Conservation (phyloP, 176 grass and related monocot genomes). For the Chloris gayana region DNA sequence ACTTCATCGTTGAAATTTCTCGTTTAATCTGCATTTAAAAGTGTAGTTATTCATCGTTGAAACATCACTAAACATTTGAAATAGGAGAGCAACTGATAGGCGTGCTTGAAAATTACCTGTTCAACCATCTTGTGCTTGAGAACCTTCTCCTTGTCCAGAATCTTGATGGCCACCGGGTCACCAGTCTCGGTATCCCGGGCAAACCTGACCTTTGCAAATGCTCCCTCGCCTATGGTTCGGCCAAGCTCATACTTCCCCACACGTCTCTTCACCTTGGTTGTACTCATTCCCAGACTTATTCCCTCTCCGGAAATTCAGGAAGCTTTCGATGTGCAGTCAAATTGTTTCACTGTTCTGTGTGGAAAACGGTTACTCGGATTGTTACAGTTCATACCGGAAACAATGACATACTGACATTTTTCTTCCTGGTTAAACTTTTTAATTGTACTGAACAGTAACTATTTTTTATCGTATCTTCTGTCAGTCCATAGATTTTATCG, state of each 20-base stretch:
- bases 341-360: slow-evolving; percentile 40
- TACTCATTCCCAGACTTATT: slow-evolving; percentile 57
- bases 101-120: slow-evolving; percentile 60
- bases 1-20: slow-evolving; percentile 95
- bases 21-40: slow-evolving; percentile 79
- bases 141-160: slow-evolving; percentile 93
- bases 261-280: slow-evolving; percentile 82
- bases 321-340: neutral
- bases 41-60: slow-evolving; percentile 36
- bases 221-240: slow-evolving; percentile 89
- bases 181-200: slow-evolving; percentile 65
- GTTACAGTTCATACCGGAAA: neutral
- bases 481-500: too few species aligned
- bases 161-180: slow-evolving; percentile 92
- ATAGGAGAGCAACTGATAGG: slow-evolving; percentile 17
- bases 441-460: too few species aligned
- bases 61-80: slow-evolving; percentile 25
- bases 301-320: neutral
- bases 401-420: neutral
- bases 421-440: neutral
- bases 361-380: neutral
- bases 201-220: slow-evolving; percentile 93
- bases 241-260: slow-evolving; percentile 98
- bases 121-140: slow-evolving; percentile 95
- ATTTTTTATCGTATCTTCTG: too few species aligned